phyloP scores from a whole-genome alignment of 352 stramenopile genomes.

The Phytophthora europaea region DNA sequence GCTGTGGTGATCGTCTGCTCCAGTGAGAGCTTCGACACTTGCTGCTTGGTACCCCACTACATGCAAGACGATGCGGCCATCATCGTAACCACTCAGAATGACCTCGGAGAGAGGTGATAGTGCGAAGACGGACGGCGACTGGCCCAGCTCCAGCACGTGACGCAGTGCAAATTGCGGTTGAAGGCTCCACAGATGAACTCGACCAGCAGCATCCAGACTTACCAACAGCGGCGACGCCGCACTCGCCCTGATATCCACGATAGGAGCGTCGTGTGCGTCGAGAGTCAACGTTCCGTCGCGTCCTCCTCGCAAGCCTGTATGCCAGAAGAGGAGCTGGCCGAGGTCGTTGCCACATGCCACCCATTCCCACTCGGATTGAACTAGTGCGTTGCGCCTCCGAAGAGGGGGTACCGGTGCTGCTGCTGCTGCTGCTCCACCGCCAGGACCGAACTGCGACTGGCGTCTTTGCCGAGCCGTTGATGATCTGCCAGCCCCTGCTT shows the following conservation, averaged over 20 bases:
- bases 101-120: constrained; percentile 65
- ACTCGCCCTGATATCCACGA: constrained; percentile 54
- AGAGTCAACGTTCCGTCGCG: constrained; percentile 46
- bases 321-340: constrained; percentile 79
- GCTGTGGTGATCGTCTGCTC: constrained; percentile 57
- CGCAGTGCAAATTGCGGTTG: constrained; percentile 65
- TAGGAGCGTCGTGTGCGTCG: constrained; percentile 62
- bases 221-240: constrained; percentile 61
- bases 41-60: constrained; percentile 47
- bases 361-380: constrained; percentile 71
- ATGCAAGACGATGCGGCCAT: constrained; percentile 64
- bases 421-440: not conserved
- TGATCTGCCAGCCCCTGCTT: constrained; percentile 30
- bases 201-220: constrained; percentile 56
- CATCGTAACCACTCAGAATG: constrained; percentile 69
- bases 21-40: constrained; percentile 47
- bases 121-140: constrained; percentile 60
- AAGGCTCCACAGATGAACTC: constrained; percentile 66
- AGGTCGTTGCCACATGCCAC: constrained; percentile 70
- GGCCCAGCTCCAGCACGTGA: constrained; percentile 60
- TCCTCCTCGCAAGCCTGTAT: constrained; percentile 60
- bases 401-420: constrained; percentile 16
- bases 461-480: constrained; percentile 22
- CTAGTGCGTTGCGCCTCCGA: constrained; percentile 37
- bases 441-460: constrained; percentile 15